A percentile compares a stretch with the other conserved stretches of the same genome.
These are phyloP conservation scores for Spathaspora passalidarum DNA, from an alignment of 805 yeast species.

Conservation along the genomic window DNA sequence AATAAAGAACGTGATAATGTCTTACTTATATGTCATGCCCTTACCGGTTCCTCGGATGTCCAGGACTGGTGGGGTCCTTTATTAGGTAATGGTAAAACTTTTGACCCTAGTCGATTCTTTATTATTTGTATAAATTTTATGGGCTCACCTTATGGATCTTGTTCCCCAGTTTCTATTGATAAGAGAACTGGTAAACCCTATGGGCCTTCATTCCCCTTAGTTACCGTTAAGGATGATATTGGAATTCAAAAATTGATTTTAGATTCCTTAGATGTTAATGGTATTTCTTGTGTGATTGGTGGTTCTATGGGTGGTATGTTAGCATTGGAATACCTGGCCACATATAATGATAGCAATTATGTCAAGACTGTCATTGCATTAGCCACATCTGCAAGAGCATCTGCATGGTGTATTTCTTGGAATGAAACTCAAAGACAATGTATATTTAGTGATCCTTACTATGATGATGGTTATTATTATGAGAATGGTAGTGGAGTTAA, in stretches of 20 bases:
- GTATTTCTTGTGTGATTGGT: constrained; percentile 83
- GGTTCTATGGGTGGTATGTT: constrained; percentile 99
- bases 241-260: constrained; percentile 71
- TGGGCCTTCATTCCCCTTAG: constrained; percentile 94
- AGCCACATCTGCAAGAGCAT: constrained; percentile 91
- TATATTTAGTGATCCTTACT: constrained; percentile 92
- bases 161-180: constrained; percentile 84
- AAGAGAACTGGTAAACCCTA: constrained; percentile 71
- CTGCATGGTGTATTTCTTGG: constrained; percentile 99
- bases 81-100: constrained; percentile 79
- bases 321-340: constrained; percentile 76
- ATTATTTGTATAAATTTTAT: constrained; percentile 87
- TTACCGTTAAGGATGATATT: constrained; percentile 92
- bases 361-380: constrained; percentile 74
- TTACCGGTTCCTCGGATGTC: constrained; percentile 94
- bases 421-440: constrained; percentile 97
- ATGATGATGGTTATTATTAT: constrained; percentile 82
- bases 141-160: constrained; percentile 96
- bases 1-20: constrained; percentile 70
- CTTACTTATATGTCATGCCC: constrained; percentile 90
- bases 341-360: constrained; percentile 59
- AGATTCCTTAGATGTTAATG: constrained; percentile 75
- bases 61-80: constrained; percentile 99
- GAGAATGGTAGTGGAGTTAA: constrained; percentile 57
- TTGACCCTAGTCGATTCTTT: constrained; percentile 86